Evolutionary conservation across 2,329 filamentous ascomycete species (phyloP), one percentile per base, ranked within the genome.

Genomic region (Epichloe baconii): DNA sequence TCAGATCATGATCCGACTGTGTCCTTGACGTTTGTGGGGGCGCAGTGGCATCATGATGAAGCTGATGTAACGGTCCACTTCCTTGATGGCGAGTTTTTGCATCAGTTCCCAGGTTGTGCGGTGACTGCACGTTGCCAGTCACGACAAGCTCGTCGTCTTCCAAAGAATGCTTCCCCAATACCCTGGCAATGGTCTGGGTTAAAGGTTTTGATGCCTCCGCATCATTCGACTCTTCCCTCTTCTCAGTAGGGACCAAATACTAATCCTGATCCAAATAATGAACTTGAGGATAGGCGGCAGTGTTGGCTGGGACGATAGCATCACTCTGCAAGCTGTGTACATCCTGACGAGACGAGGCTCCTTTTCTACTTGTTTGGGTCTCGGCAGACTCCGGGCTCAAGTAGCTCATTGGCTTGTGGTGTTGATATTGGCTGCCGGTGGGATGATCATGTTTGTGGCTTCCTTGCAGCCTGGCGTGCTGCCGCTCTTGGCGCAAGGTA

Each of bases 401-500:
- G 26, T 47, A 51, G 11, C 48, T 55, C 62, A 66, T 65, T 17
- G 58, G 57, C 11, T 55, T 35, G 2, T 54, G 46, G 3, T 57
- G 26, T 14, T 51, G 46, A 46, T 66, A 66, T 31, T 52, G 57
- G 12, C 52, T 57, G 15, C 36, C 31, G 15, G 52, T 40, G 11
- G 47, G 52, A 41, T 46, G 43, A 5, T 42, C 35, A 5, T 43
- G 50, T n/a, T 43, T 49, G 14, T 54, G 55, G 23, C 49, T 41
- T 12, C 46, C 53, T 7, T 52, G 53, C 42, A 54, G 49, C 5
- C 23, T 49, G 8, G 40, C 50, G 36, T 54, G 50, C 40, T 54
- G 50, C 40, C 55, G 49, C 38, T 47, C 57, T 45, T 67, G 59
- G 31, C 66, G 64, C 21, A 60, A 31, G 0, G 60, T 47, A 34